Base-by-base conservation (phyloP, 2,329 filamentous ascomycete genomes). In the Colletotrichum sp. region DNA sequence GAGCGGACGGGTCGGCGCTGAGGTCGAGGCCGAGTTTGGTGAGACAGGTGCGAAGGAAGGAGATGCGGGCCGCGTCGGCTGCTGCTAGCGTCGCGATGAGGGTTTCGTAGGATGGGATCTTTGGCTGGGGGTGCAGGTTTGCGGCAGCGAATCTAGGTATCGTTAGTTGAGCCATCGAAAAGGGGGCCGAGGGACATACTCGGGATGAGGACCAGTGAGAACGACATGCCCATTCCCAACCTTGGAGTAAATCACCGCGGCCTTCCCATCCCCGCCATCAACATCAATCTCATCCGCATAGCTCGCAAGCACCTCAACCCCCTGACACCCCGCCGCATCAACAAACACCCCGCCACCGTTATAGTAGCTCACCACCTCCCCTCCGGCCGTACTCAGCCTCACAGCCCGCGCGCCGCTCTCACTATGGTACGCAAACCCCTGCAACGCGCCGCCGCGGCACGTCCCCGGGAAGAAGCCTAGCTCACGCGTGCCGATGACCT, bases 271-370 rank as follows among this genome's bases (percentile, higher is more conserved):
- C 1, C 95, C 95, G 0, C 93, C 89, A 68, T 97, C 93, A 5
- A 98, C 94, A 77, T 93, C 91, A 15, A 98, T 82, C 16, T 93
- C 86, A 43, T 95, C 93, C 0, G 88, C 88, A 81, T 97, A 99
- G 72, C 89, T 93, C 2, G 96, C 97, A 29, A 99, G 86, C 8
- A 98, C 89, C 82, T 98, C 91, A 1, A 98, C 91, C 3, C 93
- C 93, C 69, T 87, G 85, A 70, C 91, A 87, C 58, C 88, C 90
- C 5, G 89, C 87, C 2, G 94, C 93, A 83, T 97, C 93, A 2
- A 98, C 94, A 84, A 98, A 99, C 2, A 98, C 92, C 5, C 97
- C 96, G 1, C 97, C 97, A 1, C 97, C 97, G 78, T 99, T 99
- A 82, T 96, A 98, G 81, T 99, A 99, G 16, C 91, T 93, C 67